A percentile compares a stretch with the other conserved stretches of the same genome.
phyloP scores from a whole-genome alignment of 2,329 filamentous ascomycete genomes.

The Aureobasidium lini region DNA sequence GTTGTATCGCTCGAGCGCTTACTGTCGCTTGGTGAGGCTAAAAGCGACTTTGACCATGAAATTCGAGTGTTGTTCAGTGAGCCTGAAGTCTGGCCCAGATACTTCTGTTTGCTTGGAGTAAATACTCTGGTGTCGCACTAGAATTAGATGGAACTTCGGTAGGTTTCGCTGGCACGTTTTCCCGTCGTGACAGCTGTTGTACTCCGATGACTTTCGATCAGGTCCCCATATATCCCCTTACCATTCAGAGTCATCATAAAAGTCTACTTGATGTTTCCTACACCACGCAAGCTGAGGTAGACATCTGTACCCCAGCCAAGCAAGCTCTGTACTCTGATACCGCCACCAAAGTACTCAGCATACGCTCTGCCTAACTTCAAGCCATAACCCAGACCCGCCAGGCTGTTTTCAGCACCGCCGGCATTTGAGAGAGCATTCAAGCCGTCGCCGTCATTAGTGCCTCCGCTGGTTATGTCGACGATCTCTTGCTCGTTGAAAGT shows the following conservation, averaged over 20 bases:
- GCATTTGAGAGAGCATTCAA: slow-evolving; percentile 68
- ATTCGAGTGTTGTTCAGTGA: neutral
- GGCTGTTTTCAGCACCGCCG: slow-evolving; percentile 64
- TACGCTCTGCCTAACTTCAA: slow-evolving; percentile 86
- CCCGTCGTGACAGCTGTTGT: neutral
- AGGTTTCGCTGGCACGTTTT: neutral
- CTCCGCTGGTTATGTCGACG: slow-evolving; percentile 40
- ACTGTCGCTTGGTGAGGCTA: too few species aligned
- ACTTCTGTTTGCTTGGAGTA: neutral
- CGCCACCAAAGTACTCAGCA: slow-evolving; percentile 95
- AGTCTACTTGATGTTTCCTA: slow-evolving; percentile 33
- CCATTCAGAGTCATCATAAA: neutral
- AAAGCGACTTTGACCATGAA: too few species aligned
- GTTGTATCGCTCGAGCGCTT: too few species aligned
- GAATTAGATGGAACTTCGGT: neutral
- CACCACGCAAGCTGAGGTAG: slow-evolving; percentile 54
- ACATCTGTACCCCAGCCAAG: slow-evolving; percentile 83
- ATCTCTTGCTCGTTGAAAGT: slow-evolving; percentile 70
- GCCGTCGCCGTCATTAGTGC: slow-evolving; percentile 47
- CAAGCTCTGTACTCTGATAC: slow-evolving; percentile 88
- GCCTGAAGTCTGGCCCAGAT: neutral
- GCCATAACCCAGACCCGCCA: slow-evolving; percentile 83
- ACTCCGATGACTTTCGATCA: neutral
- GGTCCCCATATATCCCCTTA: neutral
- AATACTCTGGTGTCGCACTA: neutral